These are phyloP conservation scores for Globisporangium splendens DNA, from an alignment of 352 stramenopile genomes.

Conservation along the genomic window DNA sequence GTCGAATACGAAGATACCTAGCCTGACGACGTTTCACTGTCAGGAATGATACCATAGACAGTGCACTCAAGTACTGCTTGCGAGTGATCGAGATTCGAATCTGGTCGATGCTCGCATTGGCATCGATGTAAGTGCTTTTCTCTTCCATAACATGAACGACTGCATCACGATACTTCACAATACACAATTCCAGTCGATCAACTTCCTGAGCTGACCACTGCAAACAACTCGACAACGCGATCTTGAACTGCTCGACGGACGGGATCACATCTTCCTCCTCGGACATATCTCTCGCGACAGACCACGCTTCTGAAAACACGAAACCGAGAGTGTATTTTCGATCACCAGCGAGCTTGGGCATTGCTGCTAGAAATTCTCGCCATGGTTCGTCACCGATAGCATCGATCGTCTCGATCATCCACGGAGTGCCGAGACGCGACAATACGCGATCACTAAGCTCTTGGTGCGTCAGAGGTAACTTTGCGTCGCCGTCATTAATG, in stretches of 20 bases:
- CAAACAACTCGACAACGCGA: conserved; percentile 68
- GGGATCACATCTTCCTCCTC: conserved; percentile 80
- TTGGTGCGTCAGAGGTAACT: conserved; percentile 74
- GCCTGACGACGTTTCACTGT: conserved; percentile 55
- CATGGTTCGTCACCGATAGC: conserved; percentile 65
- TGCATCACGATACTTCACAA: conserved; percentile 70
- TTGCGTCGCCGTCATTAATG: conserved; percentile 76
- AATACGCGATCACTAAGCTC: conserved; percentile 72
- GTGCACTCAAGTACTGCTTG: conserved; percentile 69
- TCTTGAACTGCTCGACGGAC: conserved; percentile 67
- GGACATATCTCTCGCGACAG: conserved; percentile 61
- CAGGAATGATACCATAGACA: conserved; percentile 75
- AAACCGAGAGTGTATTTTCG: conserved; percentile 83
- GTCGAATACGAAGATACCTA: conserved; percentile 56
- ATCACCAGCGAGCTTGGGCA: conserved; percentile 67
- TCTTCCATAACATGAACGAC: conserved; percentile 84
- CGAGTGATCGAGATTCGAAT: conserved; percentile 61
- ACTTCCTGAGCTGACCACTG: conserved; percentile 69
- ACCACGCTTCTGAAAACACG: conserved; percentile 83
- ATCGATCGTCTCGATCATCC: conserved; percentile 76
- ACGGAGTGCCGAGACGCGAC: conserved; percentile 65
- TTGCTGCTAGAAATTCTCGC: conserved; percentile 62
- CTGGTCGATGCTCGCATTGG: conserved; percentile 63
- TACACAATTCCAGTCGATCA: conserved; percentile 48
- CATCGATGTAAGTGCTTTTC: conserved; percentile 87